These are phyloP conservation scores for Globisporangium yorkense DNA, from an alignment of 352 stramenopile species.

Conservation along the genomic window DNA sequence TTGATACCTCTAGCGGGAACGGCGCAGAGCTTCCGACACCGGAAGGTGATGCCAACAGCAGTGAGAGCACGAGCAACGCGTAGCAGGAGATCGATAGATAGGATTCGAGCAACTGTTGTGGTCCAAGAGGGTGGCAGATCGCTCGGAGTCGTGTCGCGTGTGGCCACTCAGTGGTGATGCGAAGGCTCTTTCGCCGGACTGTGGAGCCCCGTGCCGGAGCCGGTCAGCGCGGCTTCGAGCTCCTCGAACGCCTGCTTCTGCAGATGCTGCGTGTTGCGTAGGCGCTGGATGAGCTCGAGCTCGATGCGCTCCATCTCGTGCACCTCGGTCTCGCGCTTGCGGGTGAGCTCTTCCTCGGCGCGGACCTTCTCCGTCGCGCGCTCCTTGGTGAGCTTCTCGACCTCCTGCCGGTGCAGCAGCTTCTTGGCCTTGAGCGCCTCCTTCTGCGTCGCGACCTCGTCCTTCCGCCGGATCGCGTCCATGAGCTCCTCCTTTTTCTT, in stretches of 20 bases:
- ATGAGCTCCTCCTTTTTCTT: conserved; percentile 61
- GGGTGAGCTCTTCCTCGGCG: conserved; percentile 55
- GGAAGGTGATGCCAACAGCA: not conserved
- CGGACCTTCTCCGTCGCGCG: conserved; percentile 55
- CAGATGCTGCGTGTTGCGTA: conserved; percentile 80
- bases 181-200: conserved; percentile 25
- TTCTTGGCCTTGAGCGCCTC: conserved; percentile 64
- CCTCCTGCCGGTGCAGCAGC: conserved; percentile 55
- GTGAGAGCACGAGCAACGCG: not conserved
- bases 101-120: not conserved
- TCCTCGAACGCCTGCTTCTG: conserved; percentile 85
- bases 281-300: conserved; percentile 72
- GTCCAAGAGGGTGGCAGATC: not conserved
- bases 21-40: not conserved
- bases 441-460: conserved; percentile 65
- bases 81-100: not conserved
- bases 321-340: conserved; percentile 57
- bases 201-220: conserved; percentile 22
- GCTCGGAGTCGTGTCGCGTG: not conserved
- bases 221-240: conserved; percentile 67
- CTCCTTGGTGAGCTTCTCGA: conserved; percentile 66
- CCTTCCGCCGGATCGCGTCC: conserved; percentile 61
- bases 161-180: conserved; percentile 4
- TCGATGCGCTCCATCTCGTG: conserved; percentile 80
- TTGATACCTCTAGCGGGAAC: not conserved